These are phyloP conservation scores for Talaromyces sp. DNA, from an alignment of 2,329 filamentous ascomycete genomes.

Conservation along the genomic window DNA sequence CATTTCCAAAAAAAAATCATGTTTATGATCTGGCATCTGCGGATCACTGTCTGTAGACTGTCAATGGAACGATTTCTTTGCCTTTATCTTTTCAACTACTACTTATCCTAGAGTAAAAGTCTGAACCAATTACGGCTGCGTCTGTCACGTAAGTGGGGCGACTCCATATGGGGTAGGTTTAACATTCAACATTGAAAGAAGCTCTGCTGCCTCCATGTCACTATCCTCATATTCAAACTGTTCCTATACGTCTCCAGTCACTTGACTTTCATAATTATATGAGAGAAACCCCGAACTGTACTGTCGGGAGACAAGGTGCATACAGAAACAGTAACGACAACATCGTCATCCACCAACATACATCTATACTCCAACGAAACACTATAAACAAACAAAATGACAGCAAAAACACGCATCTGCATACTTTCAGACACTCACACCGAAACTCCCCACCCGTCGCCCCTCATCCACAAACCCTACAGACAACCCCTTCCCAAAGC, in stretches of 20 bases:
- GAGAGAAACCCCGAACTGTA: background rate
- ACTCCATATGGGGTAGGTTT: background rate
- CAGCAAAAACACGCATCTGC: constrained; percentile 39
- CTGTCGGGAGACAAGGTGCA: background rate
- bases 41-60: constrained; percentile 20
- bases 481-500: constrained; percentile 47
- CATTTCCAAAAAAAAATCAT: constrained; percentile 20
- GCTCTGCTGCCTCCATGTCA: background rate
- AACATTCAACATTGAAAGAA: background rate
- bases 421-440: constrained; percentile 46
- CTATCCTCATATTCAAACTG: background rate
- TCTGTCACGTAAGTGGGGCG: background rate
- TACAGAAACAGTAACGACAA: background rate
- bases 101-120: background rate
- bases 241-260: background rate
- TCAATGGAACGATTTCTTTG: constrained; percentile 18
- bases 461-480: constrained; percentile 29
- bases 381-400: background rate
- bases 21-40: constrained; percentile 20
- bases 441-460: constrained; percentile 24
- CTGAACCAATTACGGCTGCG: background rate
- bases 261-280: background rate
- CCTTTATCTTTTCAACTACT: background rate
- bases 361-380: background rate
- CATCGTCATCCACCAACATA: background rate